A percentile compares a stretch with the other conserved stretches of the same genome.
Evolutionary conservation across 495 filamentous ascomycete species (phyloP).

Genomic region (Daldinia childiae): DNA sequence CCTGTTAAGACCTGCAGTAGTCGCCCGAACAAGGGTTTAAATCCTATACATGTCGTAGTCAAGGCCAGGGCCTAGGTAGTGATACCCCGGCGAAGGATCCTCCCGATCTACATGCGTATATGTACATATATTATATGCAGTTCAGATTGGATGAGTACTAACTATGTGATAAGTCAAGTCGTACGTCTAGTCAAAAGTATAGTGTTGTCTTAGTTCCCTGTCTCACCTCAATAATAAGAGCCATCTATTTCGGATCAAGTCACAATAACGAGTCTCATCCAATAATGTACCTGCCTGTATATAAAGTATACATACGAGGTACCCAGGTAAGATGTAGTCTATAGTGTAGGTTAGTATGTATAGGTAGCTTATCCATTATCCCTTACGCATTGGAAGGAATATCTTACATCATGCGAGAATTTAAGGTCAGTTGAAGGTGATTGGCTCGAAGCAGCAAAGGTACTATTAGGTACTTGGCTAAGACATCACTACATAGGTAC

Average conservation of each 20-base stretch:
- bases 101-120: not conserved
- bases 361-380: not conserved
- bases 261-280: not conserved
- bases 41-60: not conserved
- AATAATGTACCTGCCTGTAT: not conserved
- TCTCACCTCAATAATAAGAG: not conserved
- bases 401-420: not conserved
- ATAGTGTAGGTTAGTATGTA: too few relatives aligned
- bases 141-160: not conserved
- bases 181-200: not conserved
- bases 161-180: constrained; percentile 4
- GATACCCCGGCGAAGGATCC: not conserved
- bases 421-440: not conserved
- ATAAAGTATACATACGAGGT: too few relatives aligned
- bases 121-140: not conserved
- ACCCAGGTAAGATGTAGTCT: not conserved
- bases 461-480: not conserved
- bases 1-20: not conserved
- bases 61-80: not conserved
- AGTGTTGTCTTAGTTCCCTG: not conserved
- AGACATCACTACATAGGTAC: too few relatives aligned
- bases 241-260: not conserved
- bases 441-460: not conserved
- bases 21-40: not conserved
- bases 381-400: not conserved